These are phyloP conservation scores for Geotrichum phurueaensis DNA, from an alignment of 1,139 yeast genomes.

Conservation along the genomic window DNA sequence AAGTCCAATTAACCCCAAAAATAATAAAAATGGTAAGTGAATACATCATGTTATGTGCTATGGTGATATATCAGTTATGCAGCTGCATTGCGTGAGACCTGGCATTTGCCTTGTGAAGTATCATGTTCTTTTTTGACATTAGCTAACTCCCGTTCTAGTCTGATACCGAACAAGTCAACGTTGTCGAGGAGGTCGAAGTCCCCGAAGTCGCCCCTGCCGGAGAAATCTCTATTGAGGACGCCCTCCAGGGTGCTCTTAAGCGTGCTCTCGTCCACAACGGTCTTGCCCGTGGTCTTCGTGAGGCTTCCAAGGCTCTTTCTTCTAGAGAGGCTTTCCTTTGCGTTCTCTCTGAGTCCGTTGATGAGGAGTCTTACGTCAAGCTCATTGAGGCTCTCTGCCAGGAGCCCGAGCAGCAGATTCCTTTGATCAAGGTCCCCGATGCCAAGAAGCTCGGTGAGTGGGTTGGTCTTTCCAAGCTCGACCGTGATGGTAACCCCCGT, in stretches of 20 bases:
- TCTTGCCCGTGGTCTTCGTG: conserved; percentile 99
- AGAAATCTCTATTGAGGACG: conserved; percentile 95
- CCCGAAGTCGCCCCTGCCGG: conserved; percentile 70
- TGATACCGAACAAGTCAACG: conserved; percentile 39
- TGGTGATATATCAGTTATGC: neutral
- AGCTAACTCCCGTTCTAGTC: conserved; percentile 29
- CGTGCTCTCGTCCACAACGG: conserved; percentile 98
- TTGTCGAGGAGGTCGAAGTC: conserved; percentile 80
- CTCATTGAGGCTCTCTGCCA: conserved; percentile 99
- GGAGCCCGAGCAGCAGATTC: conserved; percentile 94
- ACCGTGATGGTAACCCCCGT: conserved; percentile 99
- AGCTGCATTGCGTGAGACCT: neutral
- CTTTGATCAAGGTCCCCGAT: conserved; percentile 98
- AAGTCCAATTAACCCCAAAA: conserved; percentile 12
- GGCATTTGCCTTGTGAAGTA: neutral
- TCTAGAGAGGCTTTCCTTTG: conserved; percentile 97
- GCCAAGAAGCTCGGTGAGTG: conserved; percentile 99
- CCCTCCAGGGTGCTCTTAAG: conserved; percentile 96
- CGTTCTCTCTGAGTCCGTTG: conserved; percentile 96
- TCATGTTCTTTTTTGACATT: neutral
- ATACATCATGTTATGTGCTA: neutral
- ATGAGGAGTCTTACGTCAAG: conserved; percentile 95
- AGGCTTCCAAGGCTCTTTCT: conserved; percentile 93
- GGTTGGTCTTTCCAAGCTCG: conserved; percentile 99
- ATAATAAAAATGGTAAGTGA: conserved; percentile 16